Percentiles rank a stretch among this genome's conserved stretches.
Evolutionary conservation across 2,329 filamentous ascomycete genomes (phyloP).

Genomic region (Madurella fahalii): DNA sequence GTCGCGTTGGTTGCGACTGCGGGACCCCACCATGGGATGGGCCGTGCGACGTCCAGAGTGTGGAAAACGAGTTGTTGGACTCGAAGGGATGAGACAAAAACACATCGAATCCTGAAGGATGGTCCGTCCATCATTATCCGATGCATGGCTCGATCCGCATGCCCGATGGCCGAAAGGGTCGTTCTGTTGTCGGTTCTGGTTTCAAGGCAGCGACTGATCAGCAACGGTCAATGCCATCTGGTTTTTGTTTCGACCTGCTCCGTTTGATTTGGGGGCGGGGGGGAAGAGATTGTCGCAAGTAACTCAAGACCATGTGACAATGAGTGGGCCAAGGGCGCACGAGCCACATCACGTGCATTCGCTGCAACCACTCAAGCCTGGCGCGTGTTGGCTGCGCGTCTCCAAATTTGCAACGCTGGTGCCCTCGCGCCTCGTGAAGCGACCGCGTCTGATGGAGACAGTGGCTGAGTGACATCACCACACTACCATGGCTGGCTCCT

Average conservation of each 20-base stretch:
- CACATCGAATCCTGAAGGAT: not conserved
- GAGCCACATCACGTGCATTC: not conserved
- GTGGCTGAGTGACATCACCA: conserved; percentile 17
- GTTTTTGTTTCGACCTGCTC: not conserved
- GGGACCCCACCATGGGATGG: too few species aligned
- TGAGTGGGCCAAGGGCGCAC: not conserved
- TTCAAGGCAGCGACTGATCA: not conserved
- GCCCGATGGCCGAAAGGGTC: not conserved
- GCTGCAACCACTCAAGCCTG: conserved; percentile 3
- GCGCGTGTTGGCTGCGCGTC: conserved; percentile 15
- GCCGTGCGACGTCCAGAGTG: too few species aligned
- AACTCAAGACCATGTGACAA: not conserved
- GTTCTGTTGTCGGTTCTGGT: not conserved
- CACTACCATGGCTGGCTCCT: conserved; percentile 34
- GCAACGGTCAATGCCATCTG: not conserved
- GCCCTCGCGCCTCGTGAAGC: not conserved
- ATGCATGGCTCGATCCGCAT: not conserved
- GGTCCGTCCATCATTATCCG: not conserved
- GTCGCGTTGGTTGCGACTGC: too few species aligned
- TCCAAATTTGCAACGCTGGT: not conserved
- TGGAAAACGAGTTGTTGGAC: too few species aligned
- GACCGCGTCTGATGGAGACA: conserved; percentile 9
- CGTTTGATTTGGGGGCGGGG: not conserved
- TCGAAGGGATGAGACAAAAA: not conserved
- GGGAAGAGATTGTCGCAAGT: not conserved